Evolutionary conservation across 179 eudicot genomes (phyloP).

Genomic region (Heliamphora pulchella): DNA sequence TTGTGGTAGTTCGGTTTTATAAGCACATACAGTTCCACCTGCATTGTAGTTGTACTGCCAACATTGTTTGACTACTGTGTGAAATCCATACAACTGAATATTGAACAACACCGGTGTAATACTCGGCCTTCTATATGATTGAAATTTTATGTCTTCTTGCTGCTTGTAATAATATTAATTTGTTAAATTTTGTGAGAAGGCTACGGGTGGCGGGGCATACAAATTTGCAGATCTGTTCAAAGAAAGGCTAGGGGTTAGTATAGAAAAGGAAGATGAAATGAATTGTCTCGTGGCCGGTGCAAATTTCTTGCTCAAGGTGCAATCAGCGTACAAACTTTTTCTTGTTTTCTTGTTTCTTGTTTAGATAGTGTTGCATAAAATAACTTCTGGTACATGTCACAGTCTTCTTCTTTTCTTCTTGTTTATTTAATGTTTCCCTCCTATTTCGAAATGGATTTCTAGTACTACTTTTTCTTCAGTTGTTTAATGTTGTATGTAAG

Average conservation of each 20-base stretch:
- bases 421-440: background rate
- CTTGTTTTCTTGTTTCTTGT: background rate
- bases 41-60: background rate
- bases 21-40: background rate
- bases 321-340: background rate
- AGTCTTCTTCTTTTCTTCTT: background rate
- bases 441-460: too few species aligned
- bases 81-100: background rate
- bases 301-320: constrained; percentile 90
- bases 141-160: background rate
- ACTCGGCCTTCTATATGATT: background rate
- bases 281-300: constrained; percentile 91
- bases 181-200: constrained; percentile 48
- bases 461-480: background rate
- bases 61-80: background rate
- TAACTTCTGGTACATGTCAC: background rate
- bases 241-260: constrained; percentile 89
- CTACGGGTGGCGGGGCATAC: constrained; percentile 98
- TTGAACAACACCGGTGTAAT: background rate
- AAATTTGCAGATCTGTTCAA: constrained; percentile 88
- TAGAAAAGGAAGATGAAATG: constrained; percentile 98
- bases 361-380: too few species aligned
- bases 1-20: too few species aligned
- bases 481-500: background rate
- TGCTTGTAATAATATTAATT: constrained; percentile 12